A percentile compares a stretch with the other conserved stretches of the same genome.
Conservation (phyloP, 495 filamentous ascomycete species). For the Aspergillus taichungensis region DNA sequence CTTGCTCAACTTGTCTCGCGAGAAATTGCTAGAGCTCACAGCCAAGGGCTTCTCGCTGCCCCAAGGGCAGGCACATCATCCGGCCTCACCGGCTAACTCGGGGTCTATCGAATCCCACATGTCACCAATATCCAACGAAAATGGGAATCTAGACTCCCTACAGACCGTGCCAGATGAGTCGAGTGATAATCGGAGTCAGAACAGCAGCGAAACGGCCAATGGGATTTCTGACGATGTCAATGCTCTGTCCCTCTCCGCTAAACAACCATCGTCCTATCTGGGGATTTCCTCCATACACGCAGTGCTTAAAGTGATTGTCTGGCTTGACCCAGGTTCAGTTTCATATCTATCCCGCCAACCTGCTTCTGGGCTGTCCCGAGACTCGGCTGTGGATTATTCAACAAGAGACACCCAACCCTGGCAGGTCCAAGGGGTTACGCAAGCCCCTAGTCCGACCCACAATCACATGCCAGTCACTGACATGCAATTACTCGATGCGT, state of each 20-base stretch:
- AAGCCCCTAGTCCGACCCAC: slow-evolving; percentile 19
- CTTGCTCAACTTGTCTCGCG: slow-evolving; percentile 35
- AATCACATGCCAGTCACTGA: slow-evolving; percentile 26
- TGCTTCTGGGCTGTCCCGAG: slow-evolving; percentile 14
- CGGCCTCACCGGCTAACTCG: slow-evolving; percentile 30
- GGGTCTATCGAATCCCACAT: slow-evolving; percentile 32
- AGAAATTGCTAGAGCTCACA: slow-evolving; percentile 41
- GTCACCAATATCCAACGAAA: slow-evolving; percentile 30
- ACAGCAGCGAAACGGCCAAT: slow-evolving; percentile 44
- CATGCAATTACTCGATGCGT: slow-evolving; percentile 60
- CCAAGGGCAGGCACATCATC: slow-evolving; percentile 18
- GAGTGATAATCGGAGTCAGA: slow-evolving; percentile 15
- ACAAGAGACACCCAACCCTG: slow-evolving; percentile 20
- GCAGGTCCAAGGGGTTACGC: slow-evolving; percentile 20
- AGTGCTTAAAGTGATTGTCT: slow-evolving; percentile 71
- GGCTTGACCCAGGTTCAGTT: slow-evolving; percentile 56
- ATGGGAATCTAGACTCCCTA: slow-evolving; percentile 33
- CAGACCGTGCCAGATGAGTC: slow-evolving; percentile 35
- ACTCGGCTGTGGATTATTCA: slow-evolving; percentile 9
- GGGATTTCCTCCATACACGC: slow-evolving; percentile 78
- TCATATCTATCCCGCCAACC: slow-evolving; percentile 44
- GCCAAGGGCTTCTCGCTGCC: slow-evolving; percentile 5
- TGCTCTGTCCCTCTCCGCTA: slow-evolving; percentile 63
- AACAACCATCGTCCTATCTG: slow-evolving; percentile 66
- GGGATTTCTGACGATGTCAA: slow-evolving; percentile 76